Percentiles rank a stretch among this genome's conserved stretches.
These are phyloP conservation scores for Cylindrotheca fusiformis DNA, from an alignment of 108 stramenopile genomes.

Conservation along the genomic window DNA sequence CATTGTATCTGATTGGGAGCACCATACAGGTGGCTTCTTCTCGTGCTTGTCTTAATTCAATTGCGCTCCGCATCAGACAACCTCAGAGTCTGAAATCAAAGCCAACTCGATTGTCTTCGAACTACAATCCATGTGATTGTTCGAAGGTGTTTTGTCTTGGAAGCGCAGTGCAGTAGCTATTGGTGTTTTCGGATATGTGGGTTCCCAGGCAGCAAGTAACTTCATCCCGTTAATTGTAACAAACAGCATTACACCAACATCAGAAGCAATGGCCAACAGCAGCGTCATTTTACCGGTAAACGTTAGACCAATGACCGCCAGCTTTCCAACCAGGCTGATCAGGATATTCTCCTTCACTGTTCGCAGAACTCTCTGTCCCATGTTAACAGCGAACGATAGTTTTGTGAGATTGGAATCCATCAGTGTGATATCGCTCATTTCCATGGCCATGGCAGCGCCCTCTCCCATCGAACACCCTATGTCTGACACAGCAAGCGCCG, in stretches of 20 bases:
- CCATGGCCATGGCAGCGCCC: slow-evolving; percentile 96
- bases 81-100: too few relatives aligned
- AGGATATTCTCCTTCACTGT: slow-evolving; percentile 83
- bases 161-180: too few relatives aligned
- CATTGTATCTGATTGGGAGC: slow-evolving; percentile 55
- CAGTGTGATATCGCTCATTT: slow-evolving; percentile 87
- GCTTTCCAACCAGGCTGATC: slow-evolving; percentile 65
- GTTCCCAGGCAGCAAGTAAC: too few relatives aligned
- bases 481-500: slow-evolving; percentile 90
- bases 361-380: slow-evolving; percentile 67
- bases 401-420: slow-evolving; percentile 82
- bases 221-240: slow-evolving; percentile 90
- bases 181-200: too few relatives aligned
- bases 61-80: too few relatives aligned
- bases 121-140: too few relatives aligned
- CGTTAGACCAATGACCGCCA: slow-evolving; percentile 61
- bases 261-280: slow-evolving; percentile 69
- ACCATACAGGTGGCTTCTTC: slow-evolving; percentile 34
- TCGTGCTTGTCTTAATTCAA: too few relatives aligned
- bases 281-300: slow-evolving; percentile 79
- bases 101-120: too few relatives aligned
- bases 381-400: slow-evolving; percentile 64
- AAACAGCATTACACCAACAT: slow-evolving; percentile 85
- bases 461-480: slow-evolving; percentile 98
- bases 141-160: too few relatives aligned